Evolutionary conservation across 139 green algal genomes (phyloP).

Genomic region (Yamagishiella unicocca): DNA sequence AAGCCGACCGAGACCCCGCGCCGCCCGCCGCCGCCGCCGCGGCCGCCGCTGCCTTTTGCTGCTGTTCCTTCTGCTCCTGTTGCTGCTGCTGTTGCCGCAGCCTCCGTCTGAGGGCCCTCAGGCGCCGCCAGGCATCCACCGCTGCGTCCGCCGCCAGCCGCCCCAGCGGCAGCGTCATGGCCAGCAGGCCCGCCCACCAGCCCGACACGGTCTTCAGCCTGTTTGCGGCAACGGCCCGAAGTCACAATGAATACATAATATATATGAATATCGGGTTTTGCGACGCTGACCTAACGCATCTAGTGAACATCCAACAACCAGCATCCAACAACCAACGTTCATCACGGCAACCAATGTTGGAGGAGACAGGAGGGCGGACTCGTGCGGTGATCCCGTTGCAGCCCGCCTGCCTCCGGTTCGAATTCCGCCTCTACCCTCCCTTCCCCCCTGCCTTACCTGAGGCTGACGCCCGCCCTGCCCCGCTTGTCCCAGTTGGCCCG

Average conservation of each 20-base stretch:
- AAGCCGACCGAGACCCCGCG: background rate
- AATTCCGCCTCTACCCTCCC: background rate
- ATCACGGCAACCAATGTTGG: too few species aligned
- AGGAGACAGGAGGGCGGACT: background rate
- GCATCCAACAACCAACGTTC: too few species aligned
- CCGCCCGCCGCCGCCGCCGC: background rate
- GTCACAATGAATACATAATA: too few species aligned
- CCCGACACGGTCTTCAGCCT: slow-evolving; percentile 15
- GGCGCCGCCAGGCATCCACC: background rate
- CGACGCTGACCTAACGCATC: too few species aligned
- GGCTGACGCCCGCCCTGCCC: slow-evolving; percentile 10
- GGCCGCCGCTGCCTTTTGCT: background rate
- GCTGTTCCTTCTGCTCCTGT: background rate
- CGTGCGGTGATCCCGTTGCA: background rate
- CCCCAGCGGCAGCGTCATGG: slow-evolving; percentile 44
- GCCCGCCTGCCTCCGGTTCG: too few species aligned
- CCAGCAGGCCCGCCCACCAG: slow-evolving; percentile 47
- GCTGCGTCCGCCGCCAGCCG: slow-evolving; percentile 16
- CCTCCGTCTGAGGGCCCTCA: too few species aligned
- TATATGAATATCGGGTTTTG: too few species aligned
- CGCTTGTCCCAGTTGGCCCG: background rate
- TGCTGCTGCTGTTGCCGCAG: background rate
- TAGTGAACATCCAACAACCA: too few species aligned
- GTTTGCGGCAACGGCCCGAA: background rate
- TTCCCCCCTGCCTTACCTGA: background rate